Evolutionary conservation across 495 filamentous ascomycete species (phyloP), one percentile per base, ranked within the genome.

Genomic region (Penicillium macrosclerotiorum): DNA sequence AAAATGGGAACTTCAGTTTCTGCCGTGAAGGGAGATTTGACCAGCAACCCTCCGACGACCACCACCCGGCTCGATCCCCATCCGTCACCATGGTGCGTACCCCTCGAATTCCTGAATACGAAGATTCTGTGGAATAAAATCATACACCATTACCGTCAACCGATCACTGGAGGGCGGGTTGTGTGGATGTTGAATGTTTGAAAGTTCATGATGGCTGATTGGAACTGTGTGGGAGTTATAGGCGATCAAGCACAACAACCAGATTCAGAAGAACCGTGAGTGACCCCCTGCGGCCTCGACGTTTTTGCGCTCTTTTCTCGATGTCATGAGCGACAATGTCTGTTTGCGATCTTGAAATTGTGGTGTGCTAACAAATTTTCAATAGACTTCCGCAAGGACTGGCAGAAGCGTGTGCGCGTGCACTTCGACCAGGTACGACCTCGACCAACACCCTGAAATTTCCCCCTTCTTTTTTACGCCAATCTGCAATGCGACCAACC

Each of bases 221-320:
- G 49, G 54, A 38, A 57, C 56, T 57, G 49, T 54, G 54, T 54
- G 50, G 51, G 48, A 45, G 37, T 61, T 67, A 70, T 64, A 85
- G 87, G 86, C 93, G 80, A 96, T 98, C 88, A 95, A 95, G 81
- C 92, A 96, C 84, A 98, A 98, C 76, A 90, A 98, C 82, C 86
- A 93, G 81, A 86, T 98, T 76, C 91, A 82, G 67, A 84, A 94
- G 84, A 95, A 93, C 83, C 93, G 89, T 94, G 78, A 76, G 87
- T 77, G 49, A 50, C 47, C 52, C 55, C 45, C 37, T 23, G 36
- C 38, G 38, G 20, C 27, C n/a, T 30, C 26, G 9, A 24, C 27
- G 26, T 18, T 22, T 19, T 24, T 26, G 30, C 47, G 38, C 47
- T 33, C 33, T 30, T 18, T 40, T 25, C 13, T 49, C 24, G 12